A percentile compares a stretch with the other conserved stretches of the same genome.
These are phyloP conservation scores for Aspergillus fumigatiaffinis DNA, from an alignment of 2,329 filamentous ascomycete species.

Conservation along the genomic window DNA sequence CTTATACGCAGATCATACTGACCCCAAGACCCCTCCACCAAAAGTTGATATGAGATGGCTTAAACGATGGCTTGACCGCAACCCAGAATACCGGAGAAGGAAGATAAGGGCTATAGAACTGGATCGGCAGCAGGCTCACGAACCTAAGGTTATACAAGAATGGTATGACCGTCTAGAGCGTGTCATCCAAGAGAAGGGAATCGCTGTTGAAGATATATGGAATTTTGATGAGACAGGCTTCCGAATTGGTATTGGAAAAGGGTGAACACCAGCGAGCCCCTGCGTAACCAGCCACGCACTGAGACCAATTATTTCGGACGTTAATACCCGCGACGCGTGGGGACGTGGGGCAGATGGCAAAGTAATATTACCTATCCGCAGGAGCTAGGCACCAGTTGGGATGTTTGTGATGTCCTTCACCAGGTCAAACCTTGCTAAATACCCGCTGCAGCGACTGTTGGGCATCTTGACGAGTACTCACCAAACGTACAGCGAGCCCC, in stretches of 20 bases:
- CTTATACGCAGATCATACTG: not conserved
- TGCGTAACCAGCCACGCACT: too few relatives aligned
- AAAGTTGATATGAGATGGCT: not conserved
- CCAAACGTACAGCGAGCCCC: too few relatives aligned
- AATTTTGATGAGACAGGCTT: not conserved
- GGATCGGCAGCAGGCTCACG: not conserved
- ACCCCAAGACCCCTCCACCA: not conserved
- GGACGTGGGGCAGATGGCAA: too few relatives aligned
- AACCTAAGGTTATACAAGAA: not conserved
- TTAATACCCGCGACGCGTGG: too few relatives aligned
- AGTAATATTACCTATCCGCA: too few relatives aligned
- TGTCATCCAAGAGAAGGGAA: not conserved
- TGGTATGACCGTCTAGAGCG: not conserved
- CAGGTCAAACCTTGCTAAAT: too few relatives aligned
- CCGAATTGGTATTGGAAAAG: not conserved
- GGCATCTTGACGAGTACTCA: too few relatives aligned
- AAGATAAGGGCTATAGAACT: not conserved
- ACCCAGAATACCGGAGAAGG: not conserved
- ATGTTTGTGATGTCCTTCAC: too few relatives aligned
- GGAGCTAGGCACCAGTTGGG: too few relatives aligned
- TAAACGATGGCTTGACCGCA: not conserved
- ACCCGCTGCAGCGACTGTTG: too few relatives aligned
- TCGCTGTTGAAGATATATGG: not conserved
- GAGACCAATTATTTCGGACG: too few relatives aligned
- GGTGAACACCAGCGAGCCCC: too few relatives aligned